Percentiles rank a stretch among this genome's conserved stretches.
These are phyloP conservation scores for Suillus cothurnatus DNA, from an alignment of 768 basidiomycete genomes.

Conservation along the genomic window DNA sequence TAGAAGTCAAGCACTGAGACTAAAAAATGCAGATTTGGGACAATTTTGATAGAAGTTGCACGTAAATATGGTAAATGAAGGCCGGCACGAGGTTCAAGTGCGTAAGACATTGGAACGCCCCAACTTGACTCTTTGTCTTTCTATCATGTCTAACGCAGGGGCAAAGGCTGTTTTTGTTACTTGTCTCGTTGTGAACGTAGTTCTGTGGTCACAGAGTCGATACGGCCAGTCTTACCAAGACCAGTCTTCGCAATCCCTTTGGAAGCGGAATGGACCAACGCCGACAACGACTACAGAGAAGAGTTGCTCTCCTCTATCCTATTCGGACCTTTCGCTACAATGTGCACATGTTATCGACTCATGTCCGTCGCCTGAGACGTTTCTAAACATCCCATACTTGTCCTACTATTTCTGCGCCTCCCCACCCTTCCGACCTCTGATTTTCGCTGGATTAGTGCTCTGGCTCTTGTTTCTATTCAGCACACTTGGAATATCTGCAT, in stretches of 20 bases:
- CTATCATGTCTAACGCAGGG: constrained; percentile 47
- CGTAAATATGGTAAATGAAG: neutral
- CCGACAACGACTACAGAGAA: constrained; percentile 2
- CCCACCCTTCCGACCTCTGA: constrained; percentile 52
- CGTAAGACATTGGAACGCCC: neutral
- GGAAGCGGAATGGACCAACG: constrained; percentile 12
- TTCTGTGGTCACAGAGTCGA: constrained; percentile 68
- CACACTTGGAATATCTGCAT: constrained; percentile 91
- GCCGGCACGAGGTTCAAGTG: neutral
- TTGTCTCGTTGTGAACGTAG: constrained; percentile 54
- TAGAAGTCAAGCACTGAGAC: neutral
- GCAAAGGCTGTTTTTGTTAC: constrained; percentile 54
- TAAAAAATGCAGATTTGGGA: neutral
- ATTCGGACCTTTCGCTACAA: constrained; percentile 51
- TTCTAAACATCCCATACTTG: constrained; percentile 73
- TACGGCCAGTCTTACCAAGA: constrained; percentile 38
- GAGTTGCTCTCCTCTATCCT: constrained; percentile 59
- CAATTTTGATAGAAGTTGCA: neutral
- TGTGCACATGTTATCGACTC: constrained; percentile 60
- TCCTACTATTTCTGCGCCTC: constrained; percentile 71
- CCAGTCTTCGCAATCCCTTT: constrained; percentile 8
- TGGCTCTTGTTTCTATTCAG: constrained; percentile 96
- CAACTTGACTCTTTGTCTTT: neutral
- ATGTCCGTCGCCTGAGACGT: constrained; percentile 63
- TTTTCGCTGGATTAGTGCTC: constrained; percentile 63